A percentile compares a stretch with the other conserved stretches of the same genome.
Conservation (phyloP, 2,329 filamentous ascomycete species). For the Trichoderma brevicompactum region DNA sequence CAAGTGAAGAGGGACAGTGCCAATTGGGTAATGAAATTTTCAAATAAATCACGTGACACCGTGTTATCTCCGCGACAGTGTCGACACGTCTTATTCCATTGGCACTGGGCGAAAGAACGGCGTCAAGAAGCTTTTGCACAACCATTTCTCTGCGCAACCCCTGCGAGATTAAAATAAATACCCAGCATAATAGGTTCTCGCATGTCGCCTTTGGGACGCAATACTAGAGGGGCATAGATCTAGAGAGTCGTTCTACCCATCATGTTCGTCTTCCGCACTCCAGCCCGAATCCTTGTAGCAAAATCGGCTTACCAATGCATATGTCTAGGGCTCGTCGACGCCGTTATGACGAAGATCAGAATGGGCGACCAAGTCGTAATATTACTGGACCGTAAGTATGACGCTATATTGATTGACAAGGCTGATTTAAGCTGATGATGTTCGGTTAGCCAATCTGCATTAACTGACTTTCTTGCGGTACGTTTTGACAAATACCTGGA, state of each 20-base stretch:
- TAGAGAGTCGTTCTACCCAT: not conserved
- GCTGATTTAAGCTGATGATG: constrained; percentile 26
- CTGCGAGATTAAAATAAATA: not conserved
- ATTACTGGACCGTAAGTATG: constrained; percentile 47
- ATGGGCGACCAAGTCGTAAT: constrained; percentile 39
- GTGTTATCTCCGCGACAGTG: constrained; percentile 39
- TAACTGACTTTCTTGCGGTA: constrained; percentile 59
- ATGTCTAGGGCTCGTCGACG: constrained; percentile 30
- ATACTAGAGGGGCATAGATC: not conserved
- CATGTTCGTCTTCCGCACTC: constrained; percentile 16
- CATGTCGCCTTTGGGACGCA: not conserved
- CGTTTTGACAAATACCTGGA: constrained; percentile 58
- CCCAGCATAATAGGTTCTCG: not conserved
- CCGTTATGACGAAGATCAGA: constrained; percentile 30
- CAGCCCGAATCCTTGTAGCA: not conserved
- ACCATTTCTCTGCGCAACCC: not conserved
- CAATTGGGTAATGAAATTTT: constrained; percentile 6
- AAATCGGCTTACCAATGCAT: constrained; percentile 1
- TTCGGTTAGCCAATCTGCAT: constrained; percentile 51
- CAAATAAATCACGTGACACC: constrained; percentile 42
- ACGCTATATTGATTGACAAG: not conserved
- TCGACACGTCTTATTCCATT: constrained; percentile 27
- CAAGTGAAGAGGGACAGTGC: constrained; percentile 32
- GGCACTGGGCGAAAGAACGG: constrained; percentile 33
- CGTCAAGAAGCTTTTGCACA: not conserved